Evolutionary conservation across 1,139 yeast species (phyloP).

Genomic region (Casaregolazyma lundiana): DNA sequence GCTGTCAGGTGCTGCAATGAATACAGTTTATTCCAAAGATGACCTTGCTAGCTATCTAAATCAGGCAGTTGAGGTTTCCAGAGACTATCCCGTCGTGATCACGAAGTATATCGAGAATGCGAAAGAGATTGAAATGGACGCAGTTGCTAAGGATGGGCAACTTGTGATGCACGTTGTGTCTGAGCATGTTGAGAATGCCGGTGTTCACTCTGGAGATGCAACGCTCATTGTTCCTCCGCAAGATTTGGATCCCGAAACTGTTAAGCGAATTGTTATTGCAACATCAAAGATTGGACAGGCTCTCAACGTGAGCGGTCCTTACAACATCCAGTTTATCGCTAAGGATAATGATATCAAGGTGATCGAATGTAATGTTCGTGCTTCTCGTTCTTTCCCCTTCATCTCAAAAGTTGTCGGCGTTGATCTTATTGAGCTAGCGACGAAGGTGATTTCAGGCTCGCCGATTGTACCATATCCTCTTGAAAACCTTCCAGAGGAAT

Average conservation of each 20-base stretch:
- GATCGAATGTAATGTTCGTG: slow-evolving; percentile 97
- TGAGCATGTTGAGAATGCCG: slow-evolving; percentile 98
- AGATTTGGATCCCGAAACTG: slow-evolving; percentile 89
- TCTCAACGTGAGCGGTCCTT: slow-evolving; percentile 95
- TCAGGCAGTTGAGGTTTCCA: slow-evolving; percentile 96
- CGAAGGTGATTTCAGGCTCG: slow-evolving; percentile 89
- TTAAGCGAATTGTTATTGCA: slow-evolving; percentile 84
- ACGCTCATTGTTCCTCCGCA: slow-evolving; percentile 97
- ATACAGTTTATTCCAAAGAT: slow-evolving; percentile 85
- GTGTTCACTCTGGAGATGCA: slow-evolving; percentile 99
- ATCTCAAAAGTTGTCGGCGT: slow-evolving; percentile 97
- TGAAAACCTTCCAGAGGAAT: slow-evolving; percentile 81
- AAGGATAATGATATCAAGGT: slow-evolving; percentile 92
- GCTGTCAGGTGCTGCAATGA: slow-evolving; percentile 98
- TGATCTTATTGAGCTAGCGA: slow-evolving; percentile 95
- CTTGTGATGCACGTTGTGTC: slow-evolving; percentile 96
- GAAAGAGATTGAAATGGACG: slow-evolving; percentile 98
- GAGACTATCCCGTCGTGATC: slow-evolving; percentile 96
- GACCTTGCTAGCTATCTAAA: slow-evolving; percentile 84
- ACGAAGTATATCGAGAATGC: slow-evolving; percentile 97
- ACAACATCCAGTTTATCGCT: slow-evolving; percentile 93
- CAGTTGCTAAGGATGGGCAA: slow-evolving; percentile 93
- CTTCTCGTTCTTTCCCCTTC: slow-evolving; percentile 98
- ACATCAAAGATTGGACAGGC: slow-evolving; percentile 97
- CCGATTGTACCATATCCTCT: slow-evolving; percentile 88